Percentiles rank a stretch among this genome's conserved stretches.
phyloP scores from a whole-genome alignment of 257 asterid species.

The Cynanchum wilfordii region DNA sequence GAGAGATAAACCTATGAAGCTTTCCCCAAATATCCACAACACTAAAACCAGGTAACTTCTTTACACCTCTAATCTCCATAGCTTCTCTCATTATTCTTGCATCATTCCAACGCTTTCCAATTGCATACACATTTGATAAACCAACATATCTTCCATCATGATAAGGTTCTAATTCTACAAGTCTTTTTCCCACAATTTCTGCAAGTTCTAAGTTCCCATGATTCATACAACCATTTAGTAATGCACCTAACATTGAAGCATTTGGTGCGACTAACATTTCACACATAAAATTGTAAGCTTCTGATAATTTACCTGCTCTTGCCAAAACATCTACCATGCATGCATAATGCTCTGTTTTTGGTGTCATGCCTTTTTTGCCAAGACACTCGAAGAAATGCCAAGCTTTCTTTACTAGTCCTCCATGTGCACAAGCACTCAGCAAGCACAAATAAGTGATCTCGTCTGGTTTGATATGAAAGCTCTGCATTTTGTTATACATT shows the following conservation, averaged over 20 bases:
- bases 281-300: slow-evolving; percentile 40
- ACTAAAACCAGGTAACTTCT: slow-evolving; percentile 56
- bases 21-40: slow-evolving; percentile 45
- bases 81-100: slow-evolving; percentile 47
- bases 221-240: slow-evolving; percentile 57
- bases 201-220: slow-evolving; percentile 52
- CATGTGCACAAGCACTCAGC: slow-evolving; percentile 61
- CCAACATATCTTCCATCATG: slow-evolving; percentile 72
- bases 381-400: slow-evolving; percentile 39
- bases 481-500: slow-evolving; percentile 35
- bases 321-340: slow-evolving; percentile 71
- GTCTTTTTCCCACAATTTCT: slow-evolving; percentile 54
- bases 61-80: slow-evolving; percentile 68
- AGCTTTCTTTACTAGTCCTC: slow-evolving; percentile 61
- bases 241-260: slow-evolving; percentile 61
- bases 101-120: slow-evolving; percentile 50
- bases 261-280: slow-evolving; percentile 46
- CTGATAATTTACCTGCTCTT: slow-evolving; percentile 52
- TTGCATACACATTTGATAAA: slow-evolving; percentile 56
- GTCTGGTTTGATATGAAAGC: slow-evolving; percentile 34
- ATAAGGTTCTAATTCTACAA: slow-evolving; percentile 48
- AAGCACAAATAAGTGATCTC: slow-evolving; percentile 68
- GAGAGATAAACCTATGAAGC: slow-evolving; percentile 57
- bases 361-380: slow-evolving; percentile 36
- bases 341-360: slow-evolving; percentile 61